Evolutionary conservation across 2,329 filamentous ascomycete genomes (phyloP).

Genomic region (Chalara sp.): DNA sequence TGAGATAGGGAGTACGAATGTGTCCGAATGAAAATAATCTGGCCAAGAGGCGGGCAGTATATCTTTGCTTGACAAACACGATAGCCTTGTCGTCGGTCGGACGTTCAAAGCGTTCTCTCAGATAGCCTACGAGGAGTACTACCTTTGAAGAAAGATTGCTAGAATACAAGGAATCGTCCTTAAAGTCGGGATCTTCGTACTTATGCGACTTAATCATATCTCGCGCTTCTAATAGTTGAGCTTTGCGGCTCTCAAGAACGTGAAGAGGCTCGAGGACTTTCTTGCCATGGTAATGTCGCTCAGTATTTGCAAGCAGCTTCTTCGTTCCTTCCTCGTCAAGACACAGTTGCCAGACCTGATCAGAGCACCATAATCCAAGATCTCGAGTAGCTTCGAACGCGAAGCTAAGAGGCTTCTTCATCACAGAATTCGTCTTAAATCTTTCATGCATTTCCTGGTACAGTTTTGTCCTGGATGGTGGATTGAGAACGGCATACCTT

Average conservation of each 20-base stretch:
- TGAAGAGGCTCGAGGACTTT: constrained; percentile 24
- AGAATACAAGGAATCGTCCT: constrained; percentile 3
- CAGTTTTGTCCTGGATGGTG: constrained; percentile 57
- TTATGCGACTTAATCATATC: constrained; percentile 45
- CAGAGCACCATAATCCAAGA: constrained; percentile 78
- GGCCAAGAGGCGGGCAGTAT: constrained; percentile 67
- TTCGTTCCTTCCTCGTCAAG: constrained; percentile 55
- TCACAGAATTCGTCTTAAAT: constrained; percentile 38
- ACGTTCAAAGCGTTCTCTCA: constrained; percentile 56
- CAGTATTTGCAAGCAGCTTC: constrained; percentile 53
- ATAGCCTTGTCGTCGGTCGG: constrained; percentile 64
- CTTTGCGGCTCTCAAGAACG: constrained; percentile 45
- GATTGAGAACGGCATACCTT: constrained; percentile 43
- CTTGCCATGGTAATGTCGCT: constrained; percentile 30
- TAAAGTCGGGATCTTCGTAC: constrained; percentile 33
- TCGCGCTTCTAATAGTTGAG: constrained; percentile 51
- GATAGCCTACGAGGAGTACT: constrained; percentile 48
- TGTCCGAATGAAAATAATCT: constrained; percentile 54
- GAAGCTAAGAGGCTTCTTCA: constrained; percentile 38
- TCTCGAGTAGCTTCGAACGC: constrained; percentile 54
- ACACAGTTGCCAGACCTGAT: constrained; percentile 70
- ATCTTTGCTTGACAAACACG: constrained; percentile 75
- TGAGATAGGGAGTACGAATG: constrained; percentile 52
- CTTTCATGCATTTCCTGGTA: constrained; percentile 47
- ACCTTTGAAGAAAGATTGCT: constrained; percentile 66